Base-by-base conservation (phyloP, 306 rosid genomes). In the Benincasa hispida region DNA sequence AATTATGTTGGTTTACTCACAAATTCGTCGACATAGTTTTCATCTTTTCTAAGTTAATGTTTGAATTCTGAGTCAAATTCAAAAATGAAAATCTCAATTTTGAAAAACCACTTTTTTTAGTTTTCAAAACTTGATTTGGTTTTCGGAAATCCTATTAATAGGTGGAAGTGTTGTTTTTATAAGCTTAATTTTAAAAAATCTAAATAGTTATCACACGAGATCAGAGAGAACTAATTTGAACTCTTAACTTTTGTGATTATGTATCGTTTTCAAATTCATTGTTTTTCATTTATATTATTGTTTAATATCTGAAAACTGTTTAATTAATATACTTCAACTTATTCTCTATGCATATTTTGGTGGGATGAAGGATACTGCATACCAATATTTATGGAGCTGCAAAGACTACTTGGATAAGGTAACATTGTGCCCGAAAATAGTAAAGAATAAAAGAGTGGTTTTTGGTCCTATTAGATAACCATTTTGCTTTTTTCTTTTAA, bases 361-460 rank as follows among this genome's bases (percentile, higher is more conserved):
- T 42, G 61, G 62, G 67, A 61, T 82, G 82, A 88, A 91, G 98
- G 98, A 90, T 83, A 80, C 79, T 37, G 89, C 90, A 79, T 93
- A 47, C 83, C 92, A 76, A 79, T 93, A 86, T 84, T 76, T 91
- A 56, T 89, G 97, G 96, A 90, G 83, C 78, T 87, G 91, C 87
- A 91, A 83, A 83, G 89, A 76, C 48, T 81, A 84, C 84, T 82
- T 90, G 79, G 94, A 93, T 83, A 88, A 90, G 93, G 97, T 91
- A 83, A 6, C 76, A 58, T 28, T 56, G 45, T 74, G 21, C 56
- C 72, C 74, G 53, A 74, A 77, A 67, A 65, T 57, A 27, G 48
- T 42, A 42, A 42, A 42, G 48, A 4, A 72, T 51, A 24, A 27
- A 24, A 24, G 45, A 47, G 47, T 75, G 66, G 27, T 32, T 75